Conservation (phyloP, 2,329 filamentous ascomycete genomes). For the Coniochaeta ligniaria region DNA sequence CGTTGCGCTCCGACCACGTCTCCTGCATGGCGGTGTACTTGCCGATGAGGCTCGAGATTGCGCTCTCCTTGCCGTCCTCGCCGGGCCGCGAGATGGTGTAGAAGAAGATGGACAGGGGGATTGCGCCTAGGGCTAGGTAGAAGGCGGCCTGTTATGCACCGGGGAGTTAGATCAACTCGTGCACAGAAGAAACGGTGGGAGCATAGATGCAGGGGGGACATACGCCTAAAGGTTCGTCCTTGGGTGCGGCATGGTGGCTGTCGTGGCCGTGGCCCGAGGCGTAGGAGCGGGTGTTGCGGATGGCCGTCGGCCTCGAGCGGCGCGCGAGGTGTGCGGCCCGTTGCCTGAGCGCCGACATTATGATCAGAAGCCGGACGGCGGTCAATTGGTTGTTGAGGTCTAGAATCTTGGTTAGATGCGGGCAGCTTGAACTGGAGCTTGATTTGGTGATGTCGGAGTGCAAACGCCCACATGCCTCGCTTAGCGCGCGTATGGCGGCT, state of each 20-base stretch:
- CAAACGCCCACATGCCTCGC: not conserved
- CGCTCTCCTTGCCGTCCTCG: constrained; percentile 39
- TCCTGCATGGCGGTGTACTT: constrained; percentile 39
- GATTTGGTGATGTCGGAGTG: not conserved
- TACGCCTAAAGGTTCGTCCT: constrained; percentile 52
- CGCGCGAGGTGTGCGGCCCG: constrained; percentile 28
- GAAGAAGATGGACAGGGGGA: constrained; percentile 35
- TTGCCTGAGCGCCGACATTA: constrained; percentile 29
- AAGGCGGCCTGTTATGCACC: constrained; percentile 36
- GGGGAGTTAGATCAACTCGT: not conserved
- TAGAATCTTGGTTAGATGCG: not conserved
- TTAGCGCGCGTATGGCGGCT: not conserved
- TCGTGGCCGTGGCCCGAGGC: constrained; percentile 44
- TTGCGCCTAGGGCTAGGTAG: constrained; percentile 34
- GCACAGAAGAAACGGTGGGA: not conserved
- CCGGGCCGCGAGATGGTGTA: constrained; percentile 43
- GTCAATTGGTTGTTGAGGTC: constrained; percentile 2
- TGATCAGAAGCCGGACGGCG: constrained; percentile 8
- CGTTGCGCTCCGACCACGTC: constrained; percentile 45
- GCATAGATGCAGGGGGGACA: constrained; percentile 16
- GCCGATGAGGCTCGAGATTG: constrained; percentile 36
- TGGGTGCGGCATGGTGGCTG: constrained; percentile 29
- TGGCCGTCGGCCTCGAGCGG: constrained; percentile 22
- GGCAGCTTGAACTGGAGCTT: not conserved
- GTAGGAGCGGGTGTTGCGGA: constrained; percentile 38